Base-by-base conservation (phyloP, 2,329 filamentous ascomycete species). In the Acephala macrosclerotiorum region DNA sequence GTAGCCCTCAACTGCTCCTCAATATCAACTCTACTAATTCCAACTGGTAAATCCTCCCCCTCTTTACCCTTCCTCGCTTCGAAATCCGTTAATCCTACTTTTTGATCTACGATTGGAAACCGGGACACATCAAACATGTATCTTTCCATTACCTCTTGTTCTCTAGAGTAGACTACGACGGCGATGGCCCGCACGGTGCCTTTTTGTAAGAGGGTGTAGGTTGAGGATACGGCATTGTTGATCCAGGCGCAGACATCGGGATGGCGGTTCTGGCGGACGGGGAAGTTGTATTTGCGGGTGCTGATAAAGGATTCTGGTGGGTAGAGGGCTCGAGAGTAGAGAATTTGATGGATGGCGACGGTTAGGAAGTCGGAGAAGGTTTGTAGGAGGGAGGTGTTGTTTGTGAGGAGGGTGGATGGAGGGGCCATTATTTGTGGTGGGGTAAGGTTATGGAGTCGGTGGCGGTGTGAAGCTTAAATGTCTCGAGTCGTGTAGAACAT, bases 1-100 rank as follows among this genome's bases (percentile, higher is more conserved):
- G 88, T 88, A 1, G 86, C 91, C 29, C 92, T 84, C 55, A 95
- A 83, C 68, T 92, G 88, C 78, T 94, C 90, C 60, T 92, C 86
- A 6, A 95, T 81, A 74, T 94, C 87, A 0, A 80, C 74, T 81
- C 83, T 85, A 71, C 83, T 85, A 22, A 87, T 53, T 7, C 67
- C 58, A 59, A 57, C 29, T 8, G 49, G 40, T 35, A 45, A 20
- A n/a, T 68, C n/a, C 61, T 36, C n/a, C 49, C 33, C 26, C 64
- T 63, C 38, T 55, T 53, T 62, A 49, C 42, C 55, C 64, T 64
- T 40, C 56, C 56, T 62, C 42, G 45, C 55, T 65, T 60, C 66
- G 61, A 81, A 79, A n/a, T 74, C 72, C 2, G 77, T 77, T n/a
- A 75, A 75, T 18, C 71, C 64, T 60, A 80, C 79, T 8, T 70